phyloP scores from a whole-genome alignment of 148 eudicot species.

The Cornus kousa region DNA sequence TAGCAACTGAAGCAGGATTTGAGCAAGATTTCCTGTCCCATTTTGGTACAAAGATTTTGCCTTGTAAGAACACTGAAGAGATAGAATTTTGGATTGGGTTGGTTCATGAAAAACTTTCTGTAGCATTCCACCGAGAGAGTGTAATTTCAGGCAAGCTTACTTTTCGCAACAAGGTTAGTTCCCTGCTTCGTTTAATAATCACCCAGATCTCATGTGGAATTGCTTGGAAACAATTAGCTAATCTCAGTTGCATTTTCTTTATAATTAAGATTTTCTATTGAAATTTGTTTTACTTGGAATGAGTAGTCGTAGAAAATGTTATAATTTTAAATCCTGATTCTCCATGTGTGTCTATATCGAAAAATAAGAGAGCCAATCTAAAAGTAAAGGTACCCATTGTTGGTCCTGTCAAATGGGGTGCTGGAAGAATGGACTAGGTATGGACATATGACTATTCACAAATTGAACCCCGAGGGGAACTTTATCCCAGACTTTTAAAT shows the following conservation, averaged over 20 bases:
- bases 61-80: conserved; percentile 36
- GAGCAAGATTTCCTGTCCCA: conserved; percentile 42
- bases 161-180: conserved; percentile 35
- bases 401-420: background rate
- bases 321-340: background rate
- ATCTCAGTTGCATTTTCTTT: background rate
- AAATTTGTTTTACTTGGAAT: background rate
- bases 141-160: conserved; percentile 28
- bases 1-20: conserved; percentile 49
- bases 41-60: conserved; percentile 46
- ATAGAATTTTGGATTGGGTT: conserved; percentile 54
- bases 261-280: background rate
- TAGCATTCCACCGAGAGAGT: conserved; percentile 45
- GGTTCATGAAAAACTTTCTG: conserved; percentile 34
- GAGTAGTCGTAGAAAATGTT: background rate
- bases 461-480: background rate
- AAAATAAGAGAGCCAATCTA: background rate
- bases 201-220: background rate
- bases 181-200: background rate
- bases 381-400: background rate
- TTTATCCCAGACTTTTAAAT: background rate
- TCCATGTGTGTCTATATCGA: background rate
- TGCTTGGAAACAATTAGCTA: background rate
- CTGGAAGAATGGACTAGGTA: too few relatives aligned
- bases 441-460: background rate